phyloP scores from a whole-genome alignment of 2,329 filamentous ascomycete genomes.

The Calonectria hongkongensis region DNA sequence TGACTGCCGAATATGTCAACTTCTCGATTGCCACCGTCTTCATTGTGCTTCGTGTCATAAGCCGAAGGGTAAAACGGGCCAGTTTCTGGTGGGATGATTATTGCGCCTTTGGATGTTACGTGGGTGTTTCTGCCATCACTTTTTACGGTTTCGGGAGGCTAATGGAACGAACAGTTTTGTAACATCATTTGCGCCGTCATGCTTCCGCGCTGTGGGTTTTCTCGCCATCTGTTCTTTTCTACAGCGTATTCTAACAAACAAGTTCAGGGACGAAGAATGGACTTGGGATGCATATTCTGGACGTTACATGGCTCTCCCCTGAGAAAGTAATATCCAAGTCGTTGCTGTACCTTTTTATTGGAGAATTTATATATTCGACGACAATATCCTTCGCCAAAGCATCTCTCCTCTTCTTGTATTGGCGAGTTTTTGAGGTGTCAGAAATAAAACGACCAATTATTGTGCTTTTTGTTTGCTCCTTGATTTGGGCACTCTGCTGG shows the following conservation, averaged over 20 bases:
- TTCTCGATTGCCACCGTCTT: conserved; percentile 47
- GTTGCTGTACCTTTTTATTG: conserved; percentile 44
- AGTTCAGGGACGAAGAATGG: conserved; percentile 44
- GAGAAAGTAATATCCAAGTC: conserved; percentile 33
- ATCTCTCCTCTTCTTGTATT: conserved; percentile 57
- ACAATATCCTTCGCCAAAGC: conserved; percentile 56
- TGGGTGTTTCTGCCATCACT: conserved; percentile 7
- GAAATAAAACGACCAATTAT: conserved; percentile 52
- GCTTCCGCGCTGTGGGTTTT: conserved; percentile 44
- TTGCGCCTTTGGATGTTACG: conserved; percentile 48
- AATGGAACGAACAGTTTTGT: conserved; percentile 34
- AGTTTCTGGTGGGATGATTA: conserved; percentile 52
- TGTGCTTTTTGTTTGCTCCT: conserved; percentile 50
- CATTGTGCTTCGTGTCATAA: conserved; percentile 44
- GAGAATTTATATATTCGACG: conserved; percentile 56
- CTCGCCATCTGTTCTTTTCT: neutral
- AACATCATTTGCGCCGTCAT: conserved; percentile 44
- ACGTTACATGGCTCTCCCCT: conserved; percentile 34
- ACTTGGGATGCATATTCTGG: conserved; percentile 44
- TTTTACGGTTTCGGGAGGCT: neutral
- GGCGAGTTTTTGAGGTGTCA: conserved; percentile 56
- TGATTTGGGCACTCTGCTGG: conserved; percentile 56
- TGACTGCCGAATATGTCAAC: conserved; percentile 47
- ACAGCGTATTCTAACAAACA: conserved; percentile 28
- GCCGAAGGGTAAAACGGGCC: conserved; percentile 42